phyloP scores from a whole-genome alignment of 2,329 filamentous ascomycete genomes.

The Raffaelea albimanens region DNA sequence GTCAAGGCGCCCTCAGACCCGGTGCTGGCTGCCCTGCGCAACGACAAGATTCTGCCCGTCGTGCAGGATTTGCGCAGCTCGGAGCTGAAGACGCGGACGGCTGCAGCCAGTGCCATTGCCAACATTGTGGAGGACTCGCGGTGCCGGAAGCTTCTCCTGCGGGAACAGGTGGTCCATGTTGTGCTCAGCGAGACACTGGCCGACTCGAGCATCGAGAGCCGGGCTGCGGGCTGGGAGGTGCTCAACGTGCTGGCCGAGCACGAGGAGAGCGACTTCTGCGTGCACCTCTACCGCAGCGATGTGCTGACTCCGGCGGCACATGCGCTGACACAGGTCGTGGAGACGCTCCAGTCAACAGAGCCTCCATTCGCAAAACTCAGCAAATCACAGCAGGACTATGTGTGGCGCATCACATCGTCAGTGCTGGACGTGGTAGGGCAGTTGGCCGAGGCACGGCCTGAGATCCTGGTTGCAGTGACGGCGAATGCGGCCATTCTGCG shows the following conservation, averaged over 20 bases:
- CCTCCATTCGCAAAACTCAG: constrained; percentile 35
- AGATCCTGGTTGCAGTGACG: constrained; percentile 47
- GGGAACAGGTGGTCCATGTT: constrained; percentile 56
- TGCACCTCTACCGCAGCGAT: constrained; percentile 55
- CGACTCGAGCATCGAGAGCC: constrained; percentile 52
- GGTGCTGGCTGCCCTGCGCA: constrained; percentile 52
- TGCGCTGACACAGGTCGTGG: constrained; percentile 27
- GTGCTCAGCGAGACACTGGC: constrained; percentile 56
- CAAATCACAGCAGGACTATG: constrained; percentile 42
- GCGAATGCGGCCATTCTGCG: constrained; percentile 36
- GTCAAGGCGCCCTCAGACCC: constrained; percentile 54
- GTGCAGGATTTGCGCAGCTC: constrained; percentile 50
- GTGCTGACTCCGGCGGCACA: constrained; percentile 51
- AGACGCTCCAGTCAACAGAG: constrained; percentile 29
- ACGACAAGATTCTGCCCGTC: constrained; percentile 54
- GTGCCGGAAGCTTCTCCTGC: constrained; percentile 55
- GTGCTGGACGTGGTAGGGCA: constrained; percentile 43
- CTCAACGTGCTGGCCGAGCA: constrained; percentile 50
- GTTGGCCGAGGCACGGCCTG: constrained; percentile 50
- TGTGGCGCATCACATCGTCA: constrained; percentile 45
- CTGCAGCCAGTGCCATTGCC: constrained; percentile 49
- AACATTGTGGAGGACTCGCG: constrained; percentile 53
- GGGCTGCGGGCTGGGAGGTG: constrained; percentile 59
- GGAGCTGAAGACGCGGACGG: constrained; percentile 48
- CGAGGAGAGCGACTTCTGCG: constrained; percentile 57